These are phyloP conservation scores for Cutaneotrichosporon cavernicola DNA, from an alignment of 1,284 basidiomycete species.

Conservation along the genomic window DNA sequence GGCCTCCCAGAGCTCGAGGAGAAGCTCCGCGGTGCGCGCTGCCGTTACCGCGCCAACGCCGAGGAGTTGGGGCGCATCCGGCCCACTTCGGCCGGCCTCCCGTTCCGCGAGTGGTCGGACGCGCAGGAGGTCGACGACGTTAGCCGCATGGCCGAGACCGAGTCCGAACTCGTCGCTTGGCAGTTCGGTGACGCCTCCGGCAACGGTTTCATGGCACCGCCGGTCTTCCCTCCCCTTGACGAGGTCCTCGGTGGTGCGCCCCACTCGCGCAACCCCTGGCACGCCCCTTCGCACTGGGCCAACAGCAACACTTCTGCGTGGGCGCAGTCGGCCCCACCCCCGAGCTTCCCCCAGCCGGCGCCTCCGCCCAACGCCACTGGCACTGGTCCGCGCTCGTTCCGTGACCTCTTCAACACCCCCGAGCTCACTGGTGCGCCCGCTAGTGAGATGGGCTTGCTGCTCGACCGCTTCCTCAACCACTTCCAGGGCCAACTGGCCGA, in stretches of 20 bases:
- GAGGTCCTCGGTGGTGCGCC: conserved; percentile 24
- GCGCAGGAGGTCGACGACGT: conserved; percentile 19
- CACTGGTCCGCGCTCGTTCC: conserved; percentile 4
- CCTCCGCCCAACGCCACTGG: conserved; percentile 12
- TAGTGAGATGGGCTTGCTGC: conserved; percentile 46
- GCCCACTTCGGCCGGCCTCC: conserved; percentile 20
- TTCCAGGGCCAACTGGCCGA: conserved; percentile 49
- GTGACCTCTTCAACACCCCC: conserved; percentile 18
- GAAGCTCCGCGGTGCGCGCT: conserved; percentile 24
- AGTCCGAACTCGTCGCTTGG: conserved; percentile 46
- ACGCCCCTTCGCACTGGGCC: conserved; percentile 11
- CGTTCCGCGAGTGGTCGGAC: conserved; percentile 35
- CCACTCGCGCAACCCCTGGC: conserved; percentile 9
- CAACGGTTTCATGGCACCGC: neutral
- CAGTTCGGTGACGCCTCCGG: conserved; percentile 29
- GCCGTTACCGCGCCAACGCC: conserved; percentile 28
- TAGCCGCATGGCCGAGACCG: conserved; percentile 25
- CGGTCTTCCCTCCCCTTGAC: conserved; percentile 45
- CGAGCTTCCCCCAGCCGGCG: conserved; percentile 6
- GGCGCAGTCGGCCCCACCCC: neutral
- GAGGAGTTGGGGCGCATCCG: conserved; percentile 32
- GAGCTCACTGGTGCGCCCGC: conserved; percentile 28
- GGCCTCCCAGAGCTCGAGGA: conserved; percentile 32
- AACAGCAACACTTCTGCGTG: neutral
- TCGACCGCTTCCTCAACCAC: conserved; percentile 50